Evolutionary conservation across 2,329 filamentous ascomycete genomes (phyloP).

Genomic region (Salinomyces thailandicus): DNA sequence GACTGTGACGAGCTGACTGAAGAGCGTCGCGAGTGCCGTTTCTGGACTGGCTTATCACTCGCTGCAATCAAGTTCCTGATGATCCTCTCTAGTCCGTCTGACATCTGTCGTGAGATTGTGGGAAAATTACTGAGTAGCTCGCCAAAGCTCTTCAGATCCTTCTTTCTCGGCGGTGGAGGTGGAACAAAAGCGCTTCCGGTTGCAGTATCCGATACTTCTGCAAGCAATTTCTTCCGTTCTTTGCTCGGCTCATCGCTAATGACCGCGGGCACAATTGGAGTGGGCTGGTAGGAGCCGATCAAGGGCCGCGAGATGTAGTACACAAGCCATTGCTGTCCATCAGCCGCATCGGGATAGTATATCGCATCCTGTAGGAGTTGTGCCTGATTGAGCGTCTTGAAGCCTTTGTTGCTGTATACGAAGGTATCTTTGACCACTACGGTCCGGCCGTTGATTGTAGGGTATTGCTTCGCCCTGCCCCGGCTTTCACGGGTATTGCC

Average conservation of each 20-base stretch:
- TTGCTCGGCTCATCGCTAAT: slow-evolving; percentile 26
- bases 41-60: slow-evolving; percentile 71
- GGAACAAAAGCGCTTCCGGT: slow-evolving; percentile 11
- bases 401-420: slow-evolving; percentile 97
- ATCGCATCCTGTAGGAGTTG: slow-evolving; percentile 74
- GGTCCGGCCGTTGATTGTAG: slow-evolving; percentile 82
- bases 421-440: slow-evolving; percentile 89
- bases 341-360: slow-evolving; percentile 81
- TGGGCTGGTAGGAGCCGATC: slow-evolving; percentile 70
- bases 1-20: slow-evolving; percentile 27
- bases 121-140: slow-evolving; percentile 87
- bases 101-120: slow-evolving; percentile 94
- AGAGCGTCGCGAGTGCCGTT: slow-evolving; percentile 23
- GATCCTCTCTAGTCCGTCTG: slow-evolving; percentile 75
- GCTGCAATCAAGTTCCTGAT: slow-evolving; percentile 83
- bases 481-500: slow-evolving; percentile 64
- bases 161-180: slow-evolving; percentile 55
- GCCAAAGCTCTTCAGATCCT: slow-evolving; percentile 81
- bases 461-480: slow-evolving; percentile 88
- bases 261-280: slow-evolving; percentile 57
- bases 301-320: slow-evolving; percentile 91
- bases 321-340: slow-evolving; percentile 86
- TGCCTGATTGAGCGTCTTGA: slow-evolving; percentile 82
- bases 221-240: slow-evolving; percentile 22
- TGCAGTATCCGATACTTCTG: slow-evolving; percentile 17